Evolutionary conservation across 1,284 basidiomycete species (phyloP).

Genomic region (Mycena citricolor): DNA sequence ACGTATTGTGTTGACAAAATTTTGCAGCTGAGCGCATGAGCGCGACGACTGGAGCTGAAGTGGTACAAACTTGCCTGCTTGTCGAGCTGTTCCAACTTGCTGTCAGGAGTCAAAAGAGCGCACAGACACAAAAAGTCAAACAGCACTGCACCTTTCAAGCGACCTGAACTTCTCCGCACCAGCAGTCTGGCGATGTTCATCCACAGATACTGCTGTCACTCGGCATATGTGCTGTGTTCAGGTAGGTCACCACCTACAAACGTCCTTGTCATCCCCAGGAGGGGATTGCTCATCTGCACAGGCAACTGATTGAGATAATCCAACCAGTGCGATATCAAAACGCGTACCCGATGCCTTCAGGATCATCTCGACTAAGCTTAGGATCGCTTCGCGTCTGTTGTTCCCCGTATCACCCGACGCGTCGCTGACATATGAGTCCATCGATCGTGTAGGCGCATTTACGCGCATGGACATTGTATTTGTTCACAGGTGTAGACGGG

Average conservation of each 20-base stretch:
- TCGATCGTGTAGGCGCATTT: no score
- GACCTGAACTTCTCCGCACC: constrained; percentile 61
- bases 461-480: no score
- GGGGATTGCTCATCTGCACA: constrained; percentile 40
- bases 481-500: no score
- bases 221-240: constrained; percentile 1
- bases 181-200: constrained; percentile 61
- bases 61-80: constrained; percentile 47
- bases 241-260: constrained; percentile 46
- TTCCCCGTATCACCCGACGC: no score
- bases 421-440: no score
- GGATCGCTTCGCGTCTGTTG: no score
- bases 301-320: no score
- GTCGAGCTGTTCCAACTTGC: constrained; percentile 59
- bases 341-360: background rate
- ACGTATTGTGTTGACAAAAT: constrained; percentile 72
- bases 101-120: constrained; percentile 26
- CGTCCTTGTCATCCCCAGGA: constrained; percentile 59
- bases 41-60: constrained; percentile 2
- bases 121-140: background rate
- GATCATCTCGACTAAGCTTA: background rate
- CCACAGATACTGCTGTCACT: constrained; percentile 49
- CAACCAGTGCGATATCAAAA: no score
- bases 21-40: constrained; percentile 47
- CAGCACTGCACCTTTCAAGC: constrained; percentile 55